phyloP scores from a whole-genome alignment of 441 rosid species.

The Populus hybrid region DNA sequence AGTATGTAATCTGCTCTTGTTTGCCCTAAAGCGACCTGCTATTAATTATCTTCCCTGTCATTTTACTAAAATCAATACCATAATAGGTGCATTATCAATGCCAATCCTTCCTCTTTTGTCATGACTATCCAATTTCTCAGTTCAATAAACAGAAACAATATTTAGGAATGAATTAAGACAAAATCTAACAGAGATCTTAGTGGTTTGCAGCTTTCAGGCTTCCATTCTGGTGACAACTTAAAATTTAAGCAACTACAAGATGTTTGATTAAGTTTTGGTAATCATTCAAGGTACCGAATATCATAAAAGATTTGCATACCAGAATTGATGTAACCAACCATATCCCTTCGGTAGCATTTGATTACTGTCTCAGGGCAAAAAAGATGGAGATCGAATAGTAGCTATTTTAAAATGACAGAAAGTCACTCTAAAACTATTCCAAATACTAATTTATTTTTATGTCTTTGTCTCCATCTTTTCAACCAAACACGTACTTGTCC shows the following conservation, averaged over 20 bases:
- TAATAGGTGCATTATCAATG: not conserved
- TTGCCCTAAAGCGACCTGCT: not conserved
- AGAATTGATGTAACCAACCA: not conserved
- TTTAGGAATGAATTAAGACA: not conserved
- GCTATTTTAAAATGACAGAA: too few relatives aligned
- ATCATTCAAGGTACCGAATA: not conserved
- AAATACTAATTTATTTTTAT: too few relatives aligned
- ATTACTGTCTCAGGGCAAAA: not conserved
- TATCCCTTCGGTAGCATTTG: not conserved
- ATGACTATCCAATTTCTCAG: not conserved
- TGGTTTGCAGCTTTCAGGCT: not conserved
- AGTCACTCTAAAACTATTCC: too few relatives aligned
- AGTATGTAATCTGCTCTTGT: conserved; percentile 7
- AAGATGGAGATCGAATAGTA: too few relatives aligned
- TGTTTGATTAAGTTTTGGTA: not conserved
- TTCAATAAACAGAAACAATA: not conserved
- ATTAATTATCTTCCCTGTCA: not conserved
- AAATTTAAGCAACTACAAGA: not conserved
- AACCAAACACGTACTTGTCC: not conserved
- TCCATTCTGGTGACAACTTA: not conserved
- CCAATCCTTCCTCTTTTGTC: not conserved
- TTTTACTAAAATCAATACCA: not conserved
- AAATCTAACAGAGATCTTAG: not conserved
- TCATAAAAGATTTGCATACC: not conserved
- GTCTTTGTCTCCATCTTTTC: too few relatives aligned